Evolutionary conservation across 169 alveolate species (phyloP).

Genomic region (Perkinsus chesapeaki): DNA sequence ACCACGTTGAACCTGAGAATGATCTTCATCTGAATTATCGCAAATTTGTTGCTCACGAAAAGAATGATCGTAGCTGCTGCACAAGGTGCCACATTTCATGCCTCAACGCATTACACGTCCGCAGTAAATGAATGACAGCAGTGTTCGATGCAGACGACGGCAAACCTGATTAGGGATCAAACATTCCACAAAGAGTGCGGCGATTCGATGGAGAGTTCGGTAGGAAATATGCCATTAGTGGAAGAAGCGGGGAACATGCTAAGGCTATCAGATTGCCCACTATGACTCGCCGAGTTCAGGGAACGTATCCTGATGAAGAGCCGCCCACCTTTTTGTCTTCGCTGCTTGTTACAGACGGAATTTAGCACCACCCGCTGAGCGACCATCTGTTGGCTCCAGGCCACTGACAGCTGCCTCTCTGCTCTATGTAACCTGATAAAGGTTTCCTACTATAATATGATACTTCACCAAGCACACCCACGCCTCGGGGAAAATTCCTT

Average conservation of each 20-base stretch:
- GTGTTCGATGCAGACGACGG: not conserved
- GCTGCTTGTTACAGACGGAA: not conserved
- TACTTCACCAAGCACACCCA: too few relatives aligned
- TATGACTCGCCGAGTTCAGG: too few relatives aligned
- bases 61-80: not conserved
- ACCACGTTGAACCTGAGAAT: not conserved
- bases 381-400: not conserved
- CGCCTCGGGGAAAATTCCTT: too few relatives aligned
- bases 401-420: not conserved
- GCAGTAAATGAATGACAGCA: not conserved
- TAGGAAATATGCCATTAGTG: too few relatives aligned
- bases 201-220: too few relatives aligned
- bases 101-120: not conserved
- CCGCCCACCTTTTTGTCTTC: too few relatives aligned
- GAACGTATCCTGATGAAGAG: too few relatives aligned
- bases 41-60: not conserved
- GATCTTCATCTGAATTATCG: not conserved
- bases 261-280: too few relatives aligned
- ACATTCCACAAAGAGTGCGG: too few relatives aligned
- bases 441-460: too few relatives aligned
- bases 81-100: not conserved
- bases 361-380: not conserved
- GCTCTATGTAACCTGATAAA: not conserved
- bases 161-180: not conserved
- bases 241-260: too few relatives aligned